These are phyloP conservation scores for Ustilago curta DNA, from an alignment of 1,284 basidiomycete species.

Conservation along the genomic window DNA sequence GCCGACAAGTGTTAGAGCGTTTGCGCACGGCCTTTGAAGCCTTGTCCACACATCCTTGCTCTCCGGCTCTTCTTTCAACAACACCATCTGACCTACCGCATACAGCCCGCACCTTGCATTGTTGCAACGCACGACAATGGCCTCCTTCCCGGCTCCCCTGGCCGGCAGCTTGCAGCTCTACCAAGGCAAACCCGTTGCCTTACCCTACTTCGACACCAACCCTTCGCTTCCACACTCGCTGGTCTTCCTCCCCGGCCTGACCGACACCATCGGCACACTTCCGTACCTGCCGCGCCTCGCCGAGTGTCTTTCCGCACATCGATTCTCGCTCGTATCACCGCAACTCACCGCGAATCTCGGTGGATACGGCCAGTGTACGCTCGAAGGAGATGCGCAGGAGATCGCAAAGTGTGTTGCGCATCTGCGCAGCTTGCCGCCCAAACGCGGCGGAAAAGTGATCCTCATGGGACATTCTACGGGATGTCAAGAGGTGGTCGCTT, in stretches of 20 bases:
- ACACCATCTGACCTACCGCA: no score
- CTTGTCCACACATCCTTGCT: no score
- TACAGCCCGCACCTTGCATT: background rate
- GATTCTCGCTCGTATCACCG: constrained; percentile 58
- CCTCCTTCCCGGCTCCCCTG: constrained; percentile 12
- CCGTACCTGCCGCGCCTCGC: constrained; percentile 58
- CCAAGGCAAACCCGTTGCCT: constrained; percentile 39
- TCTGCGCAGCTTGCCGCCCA: constrained; percentile 22
- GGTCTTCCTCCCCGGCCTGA: constrained; percentile 60
- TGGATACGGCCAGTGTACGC: constrained; percentile 56
- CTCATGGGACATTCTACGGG: constrained; percentile 68
- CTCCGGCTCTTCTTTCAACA: no score
- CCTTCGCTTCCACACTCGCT: constrained; percentile 47
- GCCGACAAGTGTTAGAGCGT: background rate
- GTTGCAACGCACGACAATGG: background rate
- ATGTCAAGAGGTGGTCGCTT: constrained; percentile 62
- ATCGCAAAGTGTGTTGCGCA: constrained; percentile 45
- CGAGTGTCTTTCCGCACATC: constrained; percentile 14
- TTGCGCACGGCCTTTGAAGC: background rate
- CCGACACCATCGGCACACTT: constrained; percentile 58
- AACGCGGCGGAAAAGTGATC: constrained; percentile 47
- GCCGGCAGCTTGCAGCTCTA: constrained; percentile 49
- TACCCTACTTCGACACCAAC: constrained; percentile 59
- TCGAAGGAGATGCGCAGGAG: constrained; percentile 66
- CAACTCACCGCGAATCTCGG: constrained; percentile 59